Evolutionary conservation across 768 basidiomycete genomes (phyloP).

Genomic region (Collybia sordida): DNA sequence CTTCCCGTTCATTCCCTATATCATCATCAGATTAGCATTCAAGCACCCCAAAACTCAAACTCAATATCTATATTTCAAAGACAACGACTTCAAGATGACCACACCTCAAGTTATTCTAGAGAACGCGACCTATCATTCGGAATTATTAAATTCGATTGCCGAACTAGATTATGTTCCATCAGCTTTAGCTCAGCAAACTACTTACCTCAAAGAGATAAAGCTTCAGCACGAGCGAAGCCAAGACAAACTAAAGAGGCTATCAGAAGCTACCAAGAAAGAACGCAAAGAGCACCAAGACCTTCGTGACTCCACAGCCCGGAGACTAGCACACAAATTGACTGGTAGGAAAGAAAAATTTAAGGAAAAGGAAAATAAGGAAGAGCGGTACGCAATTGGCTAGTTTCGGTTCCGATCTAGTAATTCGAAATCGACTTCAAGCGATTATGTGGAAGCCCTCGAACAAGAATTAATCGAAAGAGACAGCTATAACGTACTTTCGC

Average conservation of each 20-base stretch:
- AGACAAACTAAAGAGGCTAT: constrained; percentile 25
- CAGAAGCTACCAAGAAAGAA: constrained; percentile 42
- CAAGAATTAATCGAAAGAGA: constrained; percentile 38
- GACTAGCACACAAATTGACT: constrained; percentile 37
- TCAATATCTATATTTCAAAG: neutral
- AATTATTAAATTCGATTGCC: constrained; percentile 30
- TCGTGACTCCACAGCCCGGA: constrained; percentile 36
- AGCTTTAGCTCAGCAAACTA: constrained; percentile 34
- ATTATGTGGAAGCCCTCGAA: constrained; percentile 46
- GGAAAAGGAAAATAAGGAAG: constrained; percentile 43
- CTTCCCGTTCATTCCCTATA: too few relatives aligned
- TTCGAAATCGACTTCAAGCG: constrained; percentile 23
- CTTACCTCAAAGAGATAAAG: constrained; percentile 34
- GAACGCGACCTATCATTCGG: constrained; percentile 37
- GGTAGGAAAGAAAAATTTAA: constrained; percentile 42
- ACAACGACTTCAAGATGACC: constrained; percentile 17
- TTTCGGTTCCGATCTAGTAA: neutral
- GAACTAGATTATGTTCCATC: constrained; percentile 39
- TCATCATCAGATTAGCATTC: too few relatives aligned
- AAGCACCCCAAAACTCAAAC: too few relatives aligned
- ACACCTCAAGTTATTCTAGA: constrained; percentile 32
- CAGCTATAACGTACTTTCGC: constrained; percentile 26
- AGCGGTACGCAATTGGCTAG: constrained; percentile 29
- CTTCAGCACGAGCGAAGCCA: constrained; percentile 20
- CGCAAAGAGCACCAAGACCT: constrained; percentile 41